Evolutionary conservation across 1,284 basidiomycete genomes (phyloP), one percentile per base, ranked within the genome.

Genomic region (Laetiporus sulphureus): DNA sequence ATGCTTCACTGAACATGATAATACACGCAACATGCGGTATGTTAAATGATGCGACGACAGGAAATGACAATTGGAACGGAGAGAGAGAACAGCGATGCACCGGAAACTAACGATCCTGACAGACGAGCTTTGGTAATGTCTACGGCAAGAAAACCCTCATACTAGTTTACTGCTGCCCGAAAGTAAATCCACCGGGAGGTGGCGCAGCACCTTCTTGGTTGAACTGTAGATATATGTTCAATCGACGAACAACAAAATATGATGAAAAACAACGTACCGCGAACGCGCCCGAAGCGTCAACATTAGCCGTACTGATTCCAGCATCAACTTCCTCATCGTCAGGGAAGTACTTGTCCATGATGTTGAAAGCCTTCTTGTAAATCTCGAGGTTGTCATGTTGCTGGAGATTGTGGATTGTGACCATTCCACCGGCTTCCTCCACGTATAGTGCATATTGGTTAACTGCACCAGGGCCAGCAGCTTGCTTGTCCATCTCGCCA

Each of bases 311-410:
- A 34, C 71, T 75, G 53, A 91, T 85, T 35, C 80, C 87, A 36
- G 86, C 82, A 58, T 89, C 87, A 16, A 80, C 79, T 37, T 90
- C 86, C 55, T 90, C 86, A 54, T 90, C 87, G 53, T 90, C 86
- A 25, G 87, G 86, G 81, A 91, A 89, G 68, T 88, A 91, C 60
- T 89, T 94, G 70, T 95, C 92, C 92, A 96, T 96, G 63, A 98
- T 97, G 67, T 93, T 95, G 79, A 96, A 99, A 48, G 94, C 95
- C 73, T 99, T 99, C 77, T 97, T 98, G 75, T 99, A 90, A 59
- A 99, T 99, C 60, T 99, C 95, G 65, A 98, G 68, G 69, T 98
- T 99, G 71, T 99, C 95, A 67, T 99, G 96, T 67, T 96, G 93
- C 69, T 99, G 96, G 49, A 99, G 79, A 67, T 97, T 95, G 76